phyloP scores from a whole-genome alignment of 129 eudicot species.

The Centaurea solstitialis region DNA sequence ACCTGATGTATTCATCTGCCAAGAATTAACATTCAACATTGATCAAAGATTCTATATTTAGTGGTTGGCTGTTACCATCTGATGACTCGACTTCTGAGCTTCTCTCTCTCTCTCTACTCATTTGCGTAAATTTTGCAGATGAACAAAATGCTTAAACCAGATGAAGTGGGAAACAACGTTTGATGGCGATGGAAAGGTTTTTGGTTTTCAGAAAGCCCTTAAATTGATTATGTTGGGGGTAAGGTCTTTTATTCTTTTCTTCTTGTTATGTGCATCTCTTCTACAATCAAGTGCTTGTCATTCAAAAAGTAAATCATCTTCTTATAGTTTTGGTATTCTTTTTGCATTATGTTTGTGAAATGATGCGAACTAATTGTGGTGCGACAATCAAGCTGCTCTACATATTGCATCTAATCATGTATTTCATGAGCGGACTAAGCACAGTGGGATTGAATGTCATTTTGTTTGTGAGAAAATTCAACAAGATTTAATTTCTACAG shows the following conservation, averaged over 20 bases:
- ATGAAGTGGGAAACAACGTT: conserved; percentile 92
- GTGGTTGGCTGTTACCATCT: conserved; percentile 21
- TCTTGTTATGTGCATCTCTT: not conserved
- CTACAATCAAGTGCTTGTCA: conserved; percentile 7
- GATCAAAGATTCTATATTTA: conserved; percentile 7
- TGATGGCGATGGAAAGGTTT: conserved; percentile 82
- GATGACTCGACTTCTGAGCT: conserved; percentile 4
- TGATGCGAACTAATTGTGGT: no score
- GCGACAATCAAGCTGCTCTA: no score
- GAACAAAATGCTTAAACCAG: conserved; percentile 94
- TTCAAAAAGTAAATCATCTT: not conserved
- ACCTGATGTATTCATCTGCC: not conserved
- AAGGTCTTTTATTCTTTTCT: conserved; percentile 14
- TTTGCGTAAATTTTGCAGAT: conserved; percentile 56
- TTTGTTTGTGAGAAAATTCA: no score
- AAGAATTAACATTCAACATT: conserved; percentile 11
- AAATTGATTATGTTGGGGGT: conserved; percentile 84
- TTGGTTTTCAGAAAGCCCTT: conserved; percentile 76
- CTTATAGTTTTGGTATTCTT: not conserved
- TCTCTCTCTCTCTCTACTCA: not conserved
- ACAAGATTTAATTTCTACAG: not conserved
- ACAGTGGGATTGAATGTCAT: no score
- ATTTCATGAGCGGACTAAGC: no score
- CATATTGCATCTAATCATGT: no score
- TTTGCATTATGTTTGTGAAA: conserved; percentile 9